These are phyloP conservation scores for Jatropha podagrica DNA, from an alignment of 441 rosid genomes.

Conservation along the genomic window DNA sequence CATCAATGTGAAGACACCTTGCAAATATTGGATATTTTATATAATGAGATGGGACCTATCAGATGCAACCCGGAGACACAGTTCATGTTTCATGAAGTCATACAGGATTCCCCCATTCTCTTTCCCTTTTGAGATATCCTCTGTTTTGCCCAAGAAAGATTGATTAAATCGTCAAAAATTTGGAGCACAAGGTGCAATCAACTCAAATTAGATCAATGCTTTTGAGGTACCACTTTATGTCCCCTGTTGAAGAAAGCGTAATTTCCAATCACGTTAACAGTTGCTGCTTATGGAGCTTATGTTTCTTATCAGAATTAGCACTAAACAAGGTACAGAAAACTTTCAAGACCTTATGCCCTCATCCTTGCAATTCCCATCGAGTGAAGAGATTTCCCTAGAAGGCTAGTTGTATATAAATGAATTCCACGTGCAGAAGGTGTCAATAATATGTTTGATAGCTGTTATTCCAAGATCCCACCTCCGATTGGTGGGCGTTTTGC, in stretches of 20 bases:
- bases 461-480: not conserved
- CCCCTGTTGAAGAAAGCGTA: slow-evolving; percentile 3
- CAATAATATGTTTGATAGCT: not conserved
- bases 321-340: not conserved
- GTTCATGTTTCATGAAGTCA: not conserved
- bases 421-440: not conserved
- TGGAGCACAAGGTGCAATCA: too few species aligned
- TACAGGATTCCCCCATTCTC: too few species aligned
- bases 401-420: not conserved
- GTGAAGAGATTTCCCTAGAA: not conserved
- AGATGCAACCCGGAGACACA: slow-evolving; percentile 9
- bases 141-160: too few species aligned
- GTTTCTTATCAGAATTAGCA: not conserved
- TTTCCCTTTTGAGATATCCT: too few species aligned
- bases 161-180: too few species aligned
- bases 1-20: slow-evolving; percentile 36
- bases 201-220: too few species aligned
- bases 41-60: slow-evolving; percentile 43
- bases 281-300: too few species aligned
- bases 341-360: not conserved
- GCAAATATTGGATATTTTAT: slow-evolving; percentile 39
- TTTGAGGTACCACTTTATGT: slow-evolving; percentile 1
- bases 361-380: not conserved
- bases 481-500: not conserved
- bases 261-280: not conserved